These are phyloP conservation scores for Entomortierella beljakovae DNA, from an alignment of 192 early-diverging fungal species.

Conservation along the genomic window DNA sequence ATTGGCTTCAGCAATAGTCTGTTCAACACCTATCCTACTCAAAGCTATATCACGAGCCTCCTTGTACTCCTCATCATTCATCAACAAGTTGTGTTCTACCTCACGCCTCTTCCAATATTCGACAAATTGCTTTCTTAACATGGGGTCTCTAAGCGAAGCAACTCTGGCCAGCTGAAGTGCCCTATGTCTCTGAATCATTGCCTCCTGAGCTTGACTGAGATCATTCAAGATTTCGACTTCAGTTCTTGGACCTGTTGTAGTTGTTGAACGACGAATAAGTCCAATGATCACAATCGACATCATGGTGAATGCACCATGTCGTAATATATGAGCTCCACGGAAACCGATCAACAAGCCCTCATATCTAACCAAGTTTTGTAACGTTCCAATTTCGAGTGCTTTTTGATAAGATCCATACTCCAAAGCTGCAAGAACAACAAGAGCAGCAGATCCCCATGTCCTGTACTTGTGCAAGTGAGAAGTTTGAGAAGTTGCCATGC, in stretches of 20 bases:
- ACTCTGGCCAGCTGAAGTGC: conserved; percentile 43
- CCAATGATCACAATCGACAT: conserved; percentile 25
- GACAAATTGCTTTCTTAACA: conserved; percentile 49
- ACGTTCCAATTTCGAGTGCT: conserved; percentile 2
- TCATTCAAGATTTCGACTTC: conserved; percentile 45
- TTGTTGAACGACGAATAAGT: conserved; percentile 12
- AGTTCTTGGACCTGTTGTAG: conserved; percentile 8
- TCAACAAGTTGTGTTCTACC: conserved; percentile 39
- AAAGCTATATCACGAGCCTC: conserved; percentile 45
- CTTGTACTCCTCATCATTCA: conserved; percentile 39
- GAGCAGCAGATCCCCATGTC: conserved; percentile 31
- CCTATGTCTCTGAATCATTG: conserved; percentile 42
- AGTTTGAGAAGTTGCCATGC: conserved; percentile 40
- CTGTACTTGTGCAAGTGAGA: conserved; percentile 39
- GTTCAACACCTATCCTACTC: conserved; percentile 50
- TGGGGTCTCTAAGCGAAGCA: conserved; percentile 31
- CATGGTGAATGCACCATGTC: conserved; percentile 28
- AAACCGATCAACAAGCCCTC: conserved; percentile 11
- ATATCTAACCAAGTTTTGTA: conserved; percentile 11
- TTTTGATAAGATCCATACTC: conserved; percentile 26
- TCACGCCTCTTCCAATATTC: conserved; percentile 52
- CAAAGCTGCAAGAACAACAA: conserved; percentile 12
- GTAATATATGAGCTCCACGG: conserved; percentile 15
- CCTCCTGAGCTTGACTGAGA: conserved; percentile 47
- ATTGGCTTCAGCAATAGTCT: conserved; percentile 23